Base-by-base conservation (phyloP, 805 yeast species). In the Ascoidea rubescens region DNA sequence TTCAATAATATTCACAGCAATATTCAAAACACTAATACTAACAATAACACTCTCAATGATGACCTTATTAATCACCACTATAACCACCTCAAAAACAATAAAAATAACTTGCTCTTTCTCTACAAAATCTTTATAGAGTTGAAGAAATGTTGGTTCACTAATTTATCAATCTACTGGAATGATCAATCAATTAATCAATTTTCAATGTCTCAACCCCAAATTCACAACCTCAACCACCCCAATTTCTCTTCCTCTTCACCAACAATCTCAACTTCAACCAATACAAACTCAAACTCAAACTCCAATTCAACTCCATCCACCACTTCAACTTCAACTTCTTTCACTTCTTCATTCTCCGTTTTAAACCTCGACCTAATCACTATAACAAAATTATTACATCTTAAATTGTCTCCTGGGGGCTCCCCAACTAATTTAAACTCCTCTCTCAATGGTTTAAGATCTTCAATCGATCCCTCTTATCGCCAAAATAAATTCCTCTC, bases 131-230 rank as follows among this genome's bases (percentile, higher is more conserved):
- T 78, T 16, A 60, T 67, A 7, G 79, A 70, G 53, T 59, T 79
- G 53, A 76, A 78, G 56, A 70, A 70, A 56, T 64, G 69, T 7
- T 79, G 84, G 84, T 65, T 74, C 31, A 54, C 62, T 28, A 58
- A 67, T 28, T 62, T 71, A 44, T 14, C 45, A 2, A 49, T 37
- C 7, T 54, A 49, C 33, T 54, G 54, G 56, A 48, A 48, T 17
- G 10, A 48, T 48, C 37, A 31, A 31, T 17, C 42, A 17, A 31
- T 48, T 48, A 17, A 5, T 3, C 16, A 48, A 37, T 33, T 48
- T 32, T 21, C 28, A 21, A 3, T 21, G 28, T 21, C 28, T 21
- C 28, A 21, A 21, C 28, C 28, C 28, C 28, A 21, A 21, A 21
- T 21, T 21, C 28, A 21, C 28, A 21, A 21, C 3, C 28, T 21